phyloP scores from a whole-genome alignment of 768 basidiomycete species.

The Suillus subluteus region DNA sequence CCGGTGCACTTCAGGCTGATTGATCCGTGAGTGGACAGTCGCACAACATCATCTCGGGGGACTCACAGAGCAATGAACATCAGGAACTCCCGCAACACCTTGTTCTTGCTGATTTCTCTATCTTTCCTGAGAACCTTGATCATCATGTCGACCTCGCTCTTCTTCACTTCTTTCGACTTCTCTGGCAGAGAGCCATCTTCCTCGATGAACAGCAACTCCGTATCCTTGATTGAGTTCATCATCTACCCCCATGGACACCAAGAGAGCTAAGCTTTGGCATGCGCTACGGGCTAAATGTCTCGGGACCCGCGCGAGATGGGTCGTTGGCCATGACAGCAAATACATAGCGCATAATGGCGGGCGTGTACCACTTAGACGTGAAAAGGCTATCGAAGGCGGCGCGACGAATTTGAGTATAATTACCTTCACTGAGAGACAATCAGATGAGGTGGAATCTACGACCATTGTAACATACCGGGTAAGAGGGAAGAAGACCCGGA shows the following conservation, averaged over 20 bases:
- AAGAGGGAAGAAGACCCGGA: constrained; percentile 80
- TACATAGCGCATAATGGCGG: constrained; percentile 84
- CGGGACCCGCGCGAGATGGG: constrained; percentile 76
- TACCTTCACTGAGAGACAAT: constrained; percentile 73
- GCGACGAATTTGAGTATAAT: constrained; percentile 88
- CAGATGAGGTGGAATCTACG: constrained; percentile 11
- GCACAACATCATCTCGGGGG: constrained; percentile 10
- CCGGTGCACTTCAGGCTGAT: constrained; percentile 54
- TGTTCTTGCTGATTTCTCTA: constrained; percentile 80
- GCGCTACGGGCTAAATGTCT: constrained; percentile 87
- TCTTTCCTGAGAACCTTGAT: constrained; percentile 89
- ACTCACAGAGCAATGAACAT: constrained; percentile 83
- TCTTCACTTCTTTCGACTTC: constrained; percentile 74
- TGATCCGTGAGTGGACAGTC: constrained; percentile 6
- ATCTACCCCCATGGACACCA: constrained; percentile 92
- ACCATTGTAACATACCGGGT: constrained; percentile 64
- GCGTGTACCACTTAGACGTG: constrained; percentile 85
- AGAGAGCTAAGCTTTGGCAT: constrained; percentile 83
- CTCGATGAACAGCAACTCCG: constrained; percentile 80
- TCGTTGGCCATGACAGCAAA: constrained; percentile 87
- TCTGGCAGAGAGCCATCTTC: constrained; percentile 79
- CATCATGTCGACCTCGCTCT: constrained; percentile 81
- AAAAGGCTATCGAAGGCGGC: constrained; percentile 95
- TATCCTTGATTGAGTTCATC: constrained; percentile 70
- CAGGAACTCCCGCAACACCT: constrained; percentile 75